These are phyloP conservation scores for Solanum lycopersicoides DNA, from an alignment of 257 asterid species.

Conservation along the genomic window DNA sequence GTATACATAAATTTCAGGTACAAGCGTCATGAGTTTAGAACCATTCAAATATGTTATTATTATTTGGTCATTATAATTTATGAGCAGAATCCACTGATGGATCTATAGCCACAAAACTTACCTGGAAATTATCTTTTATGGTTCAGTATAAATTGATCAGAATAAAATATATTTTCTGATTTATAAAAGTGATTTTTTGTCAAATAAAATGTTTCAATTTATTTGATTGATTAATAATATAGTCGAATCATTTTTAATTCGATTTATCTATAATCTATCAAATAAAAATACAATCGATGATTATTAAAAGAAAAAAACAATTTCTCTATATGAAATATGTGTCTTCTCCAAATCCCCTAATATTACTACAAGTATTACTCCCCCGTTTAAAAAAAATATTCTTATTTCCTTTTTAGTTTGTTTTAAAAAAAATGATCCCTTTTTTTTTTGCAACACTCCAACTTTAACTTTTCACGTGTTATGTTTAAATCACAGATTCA, in stretches of 20 bases:
- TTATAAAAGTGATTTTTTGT: background rate
- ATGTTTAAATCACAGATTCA: too few relatives aligned
- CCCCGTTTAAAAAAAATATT: too few relatives aligned
- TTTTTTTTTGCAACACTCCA: too few relatives aligned
- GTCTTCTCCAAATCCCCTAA: background rate
- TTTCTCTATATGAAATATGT: background rate
- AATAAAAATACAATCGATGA: background rate
- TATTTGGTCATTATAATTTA: background rate
- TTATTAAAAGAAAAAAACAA: too few relatives aligned
- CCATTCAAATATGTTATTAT: background rate
- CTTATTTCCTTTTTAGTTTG: too few relatives aligned
- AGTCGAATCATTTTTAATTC: background rate
- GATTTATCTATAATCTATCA: background rate
- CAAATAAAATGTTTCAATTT: background rate
- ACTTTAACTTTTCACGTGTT: too few relatives aligned
- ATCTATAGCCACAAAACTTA: background rate
- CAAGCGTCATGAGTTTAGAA: background rate
- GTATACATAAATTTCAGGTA: background rate
- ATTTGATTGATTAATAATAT: background rate
- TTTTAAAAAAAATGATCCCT: too few relatives aligned
- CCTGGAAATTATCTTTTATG: background rate
- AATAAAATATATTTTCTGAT: background rate
- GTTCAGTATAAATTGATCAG: background rate
- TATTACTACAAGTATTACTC: too few relatives aligned
- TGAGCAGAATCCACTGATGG: background rate